Percentiles rank a stretch among this genome's conserved stretches.
Conservation (phyloP, 2,329 filamentous ascomycete species). For the Penicillium fuscoglaucum region DNA sequence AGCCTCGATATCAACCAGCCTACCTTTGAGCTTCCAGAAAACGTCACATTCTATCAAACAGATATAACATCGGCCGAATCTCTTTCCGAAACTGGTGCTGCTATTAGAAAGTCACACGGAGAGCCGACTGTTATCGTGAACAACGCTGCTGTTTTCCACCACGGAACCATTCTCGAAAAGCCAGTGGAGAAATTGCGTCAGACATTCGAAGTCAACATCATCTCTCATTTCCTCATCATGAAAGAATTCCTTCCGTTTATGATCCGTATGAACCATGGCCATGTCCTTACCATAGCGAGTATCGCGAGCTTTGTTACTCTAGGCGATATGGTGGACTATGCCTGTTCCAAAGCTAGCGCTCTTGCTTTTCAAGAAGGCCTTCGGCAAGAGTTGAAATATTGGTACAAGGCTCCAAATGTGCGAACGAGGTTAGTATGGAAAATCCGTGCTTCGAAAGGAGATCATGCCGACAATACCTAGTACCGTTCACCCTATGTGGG, state of each 20-base stretch:
- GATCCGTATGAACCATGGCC: conserved; percentile 50
- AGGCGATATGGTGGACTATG: conserved; percentile 52
- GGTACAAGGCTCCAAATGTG: conserved; percentile 31
- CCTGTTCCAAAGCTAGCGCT: conserved; percentile 49
- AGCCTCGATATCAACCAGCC: conserved; percentile 16
- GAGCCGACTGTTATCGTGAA: conserved; percentile 46
- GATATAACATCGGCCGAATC: conserved; percentile 28
- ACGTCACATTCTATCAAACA: conserved; percentile 27
- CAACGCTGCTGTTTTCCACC: conserved; percentile 48
- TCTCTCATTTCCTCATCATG: conserved; percentile 50
- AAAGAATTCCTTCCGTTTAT: conserved; percentile 52
- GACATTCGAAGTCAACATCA: conserved; percentile 51
- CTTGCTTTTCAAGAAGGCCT: conserved; percentile 52
- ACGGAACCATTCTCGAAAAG: conserved; percentile 46
- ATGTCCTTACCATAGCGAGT: conserved; percentile 56
- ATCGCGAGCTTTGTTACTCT: conserved; percentile 48
- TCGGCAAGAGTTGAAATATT: conserved; percentile 31
- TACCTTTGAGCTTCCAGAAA: conserved; percentile 2
- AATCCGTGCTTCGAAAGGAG: not conserved
- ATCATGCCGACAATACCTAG: conserved; percentile 10
- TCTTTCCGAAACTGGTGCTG: conserved; percentile 26
- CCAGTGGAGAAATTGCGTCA: conserved; percentile 41
- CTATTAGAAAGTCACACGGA: conserved; percentile 36
- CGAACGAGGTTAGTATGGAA: conserved; percentile 26
- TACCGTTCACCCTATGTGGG: conserved; percentile 23